A percentile compares a stretch with the other conserved stretches of the same genome.
Conservation (phyloP, 352 stramenopile species). For the Phytophthora palmivora region DNA sequence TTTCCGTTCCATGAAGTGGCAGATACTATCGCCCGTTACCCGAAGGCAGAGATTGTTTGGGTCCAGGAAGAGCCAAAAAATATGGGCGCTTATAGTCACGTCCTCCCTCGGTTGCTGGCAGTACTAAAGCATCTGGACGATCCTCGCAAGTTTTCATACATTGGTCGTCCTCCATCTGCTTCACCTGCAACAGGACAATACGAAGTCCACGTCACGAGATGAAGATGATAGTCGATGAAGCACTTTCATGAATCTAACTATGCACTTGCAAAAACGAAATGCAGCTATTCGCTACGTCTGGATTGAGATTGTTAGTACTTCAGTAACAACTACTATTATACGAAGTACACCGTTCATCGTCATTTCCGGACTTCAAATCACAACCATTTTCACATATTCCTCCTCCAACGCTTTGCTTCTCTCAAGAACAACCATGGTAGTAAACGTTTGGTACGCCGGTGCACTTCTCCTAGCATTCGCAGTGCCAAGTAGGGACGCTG, state of each 20-base stretch:
- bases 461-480: conserved; percentile 1
- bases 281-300: conserved; percentile 8
- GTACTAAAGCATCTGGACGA: conserved; percentile 89
- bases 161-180: conserved; percentile 94
- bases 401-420: too few species aligned
- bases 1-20: conserved; percentile 98
- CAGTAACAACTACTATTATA: too few species aligned
- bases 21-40: conserved; percentile 89
- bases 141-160: conserved; percentile 82
- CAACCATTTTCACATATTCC: too few species aligned
- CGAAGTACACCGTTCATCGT: too few species aligned
- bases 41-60: conserved; percentile 97
- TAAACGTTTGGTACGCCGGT: conserved; percentile 7
- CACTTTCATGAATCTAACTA: conserved; percentile 51
- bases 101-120: conserved; percentile 93
- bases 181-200: conserved; percentile 97
- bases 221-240: conserved; percentile 91
- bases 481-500: neutral
- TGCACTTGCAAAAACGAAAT: conserved; percentile 3
- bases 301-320: too few species aligned
- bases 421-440: neutral
- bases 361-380: too few species aligned
- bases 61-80: conserved; percentile 99
- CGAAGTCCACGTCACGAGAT: conserved; percentile 95
- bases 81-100: conserved; percentile 97